Evolutionary conservation across 805 yeast species (phyloP).

Genomic region (Candida cerambycidarum): DNA sequence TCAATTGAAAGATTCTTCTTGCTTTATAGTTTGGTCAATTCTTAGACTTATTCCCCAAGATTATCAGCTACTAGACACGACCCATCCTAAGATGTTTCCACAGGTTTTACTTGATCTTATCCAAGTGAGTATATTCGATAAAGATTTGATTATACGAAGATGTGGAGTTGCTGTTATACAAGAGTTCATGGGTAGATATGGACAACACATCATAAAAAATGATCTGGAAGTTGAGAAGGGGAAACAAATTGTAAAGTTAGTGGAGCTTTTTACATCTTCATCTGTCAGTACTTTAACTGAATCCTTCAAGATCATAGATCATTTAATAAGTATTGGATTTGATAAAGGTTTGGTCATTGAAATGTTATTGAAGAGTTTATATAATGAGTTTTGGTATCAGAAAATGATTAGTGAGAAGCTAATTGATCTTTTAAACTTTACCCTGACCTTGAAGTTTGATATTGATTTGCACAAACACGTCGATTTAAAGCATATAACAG

Average conservation of each 20-base stretch:
- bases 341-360: slow-evolving; percentile 11
- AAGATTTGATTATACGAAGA: slow-evolving; percentile 70
- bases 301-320: slow-evolving; percentile 18
- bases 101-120: slow-evolving; percentile 40
- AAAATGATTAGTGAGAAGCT: slow-evolving; percentile 9
- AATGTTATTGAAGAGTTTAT: slow-evolving; percentile 8
- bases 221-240: slow-evolving; percentile 21
- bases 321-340: slow-evolving; percentile 26
- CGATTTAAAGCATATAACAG: neutral
- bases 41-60: slow-evolving; percentile 38
- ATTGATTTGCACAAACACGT: slow-evolving; percentile 1
- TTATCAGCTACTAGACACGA: slow-evolving; percentile 9
- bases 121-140: slow-evolving; percentile 62
- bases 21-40: slow-evolving; percentile 82
- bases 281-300: slow-evolving; percentile 21
- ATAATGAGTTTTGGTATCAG: slow-evolving; percentile 12
- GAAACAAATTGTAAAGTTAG: slow-evolving; percentile 44
- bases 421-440: slow-evolving; percentile 1
- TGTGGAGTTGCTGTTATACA: slow-evolving; percentile 88
- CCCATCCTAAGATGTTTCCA: slow-evolving; percentile 18
- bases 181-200: slow-evolving; percentile 79
- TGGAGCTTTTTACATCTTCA: slow-evolving; percentile 58
- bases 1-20: slow-evolving; percentile 79
- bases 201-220: slow-evolving; percentile 35
- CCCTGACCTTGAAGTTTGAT: neutral